Evolutionary conservation across 192 early-diverging fungal species (phyloP), one percentile per base, ranked within the genome.

Genomic region (Coemansia biformis): DNA sequence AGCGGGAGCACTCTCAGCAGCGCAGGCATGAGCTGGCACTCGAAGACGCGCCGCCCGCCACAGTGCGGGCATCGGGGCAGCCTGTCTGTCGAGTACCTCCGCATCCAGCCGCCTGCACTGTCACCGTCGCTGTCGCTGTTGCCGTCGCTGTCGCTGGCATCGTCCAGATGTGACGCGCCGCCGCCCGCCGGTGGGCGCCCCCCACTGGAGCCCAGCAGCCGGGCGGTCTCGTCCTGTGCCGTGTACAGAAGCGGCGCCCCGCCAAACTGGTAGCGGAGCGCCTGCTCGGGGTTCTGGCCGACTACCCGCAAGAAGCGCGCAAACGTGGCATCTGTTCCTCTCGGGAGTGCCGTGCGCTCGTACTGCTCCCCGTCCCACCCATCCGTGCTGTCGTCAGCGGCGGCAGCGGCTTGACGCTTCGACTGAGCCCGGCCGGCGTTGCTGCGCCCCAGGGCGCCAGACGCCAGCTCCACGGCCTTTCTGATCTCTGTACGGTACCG

Each of bases 21-120:
- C 44, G 85, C 84, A 0, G 93, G 91, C 93, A 96, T 96, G 19
- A 96, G 63, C 63, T 96, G 93, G 49, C 87, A 86, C 62, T 96
- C 93, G 70, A 91, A 96, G 13, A 82, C 75, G 13, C 93, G 76
- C 8, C 63, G 73, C 11, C 69, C 79, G 7, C 66, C 63, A 54
- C 93, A 96, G 18, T 60, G 60, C 13, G 61, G 54, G 56, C 93
- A 96, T 3, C 41, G 43, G 0, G 83, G 81, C 31, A 89, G 75
- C 14, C 50, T 42, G 11, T 53, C 54, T 3, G 63, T 69, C 19
- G 57, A 65, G 48, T 66, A 66, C 8, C 31, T 33, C 53, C 17
- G 62, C 56, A 32, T 38, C 9, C 54, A 44, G 31, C 42, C 46
- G 8, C 62, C 53, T 5, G 63, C 47, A 14, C 57, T 59, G 9